Conservation (phyloP, 2,329 filamentous ascomycete genomes). For the Trichoderma sp. region DNA sequence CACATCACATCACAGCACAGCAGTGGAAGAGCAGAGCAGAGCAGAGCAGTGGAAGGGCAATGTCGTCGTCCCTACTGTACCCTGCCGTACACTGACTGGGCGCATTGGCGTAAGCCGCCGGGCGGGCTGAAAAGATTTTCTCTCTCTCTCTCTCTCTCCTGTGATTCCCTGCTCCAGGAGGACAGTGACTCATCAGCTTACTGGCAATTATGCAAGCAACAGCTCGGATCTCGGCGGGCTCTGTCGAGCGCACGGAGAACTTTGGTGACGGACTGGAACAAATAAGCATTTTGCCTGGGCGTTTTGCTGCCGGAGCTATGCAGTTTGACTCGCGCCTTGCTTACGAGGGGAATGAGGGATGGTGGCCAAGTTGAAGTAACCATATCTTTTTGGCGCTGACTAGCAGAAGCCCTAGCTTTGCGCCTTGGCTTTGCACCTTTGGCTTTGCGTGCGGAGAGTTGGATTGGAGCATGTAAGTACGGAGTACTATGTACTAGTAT, state of each 20-base stretch:
- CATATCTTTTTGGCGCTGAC: not conserved
- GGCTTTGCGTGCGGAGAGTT: not conserved
- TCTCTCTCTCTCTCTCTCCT: not conserved
- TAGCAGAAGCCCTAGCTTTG: not conserved
- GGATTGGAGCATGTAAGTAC: no score
- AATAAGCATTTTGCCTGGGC: not conserved
- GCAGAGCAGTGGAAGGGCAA: no score
- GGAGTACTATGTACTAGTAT: not conserved
- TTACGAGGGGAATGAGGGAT: not conserved
- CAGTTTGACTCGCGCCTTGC: conserved; percentile 1
- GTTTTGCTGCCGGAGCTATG: not conserved
- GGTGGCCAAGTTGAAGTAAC: not conserved
- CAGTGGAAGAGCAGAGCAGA: no score
- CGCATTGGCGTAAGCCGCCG: not conserved
- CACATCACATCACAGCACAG: no score
- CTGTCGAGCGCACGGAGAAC: no score
- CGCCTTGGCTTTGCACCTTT: not conserved
- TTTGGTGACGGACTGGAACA: not conserved
- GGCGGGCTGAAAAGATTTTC: not conserved
- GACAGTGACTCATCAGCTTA: conserved; percentile 6
- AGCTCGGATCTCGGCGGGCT: not conserved
- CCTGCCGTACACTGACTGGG: not conserved
- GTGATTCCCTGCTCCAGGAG: not conserved
- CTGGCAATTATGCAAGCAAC: conserved; percentile 9
- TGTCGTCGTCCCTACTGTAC: no score